Evolutionary conservation across 176 grass and related monocot species (phyloP).

Genomic region (Thalia dealbata): DNA sequence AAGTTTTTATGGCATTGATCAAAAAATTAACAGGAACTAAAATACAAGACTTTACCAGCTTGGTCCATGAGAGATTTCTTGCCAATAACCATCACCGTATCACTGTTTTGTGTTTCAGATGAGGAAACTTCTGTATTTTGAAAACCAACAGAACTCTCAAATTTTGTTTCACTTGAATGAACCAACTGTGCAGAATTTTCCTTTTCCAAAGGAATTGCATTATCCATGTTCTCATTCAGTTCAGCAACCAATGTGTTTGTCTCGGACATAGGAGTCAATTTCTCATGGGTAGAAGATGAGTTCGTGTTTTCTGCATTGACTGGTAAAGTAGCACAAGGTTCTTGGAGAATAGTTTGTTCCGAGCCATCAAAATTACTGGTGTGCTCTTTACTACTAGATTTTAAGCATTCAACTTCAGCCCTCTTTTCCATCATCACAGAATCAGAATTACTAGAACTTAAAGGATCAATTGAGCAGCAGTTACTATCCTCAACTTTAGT

Average conservation of each 20-base stretch:
- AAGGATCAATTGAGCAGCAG: neutral
- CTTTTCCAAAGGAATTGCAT: constrained; percentile 16
- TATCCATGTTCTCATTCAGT: constrained; percentile 9
- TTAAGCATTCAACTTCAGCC: constrained; percentile 17
- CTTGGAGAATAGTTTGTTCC: constrained; percentile 14
- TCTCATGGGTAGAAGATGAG: constrained; percentile 16
- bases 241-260: constrained; percentile 25
- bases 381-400: constrained; percentile 13
- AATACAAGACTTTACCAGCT: constrained; percentile 30
- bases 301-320: constrained; percentile 15
- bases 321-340: constrained; percentile 23
- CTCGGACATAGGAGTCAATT: constrained; percentile 20
- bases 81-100: constrained; percentile 8
- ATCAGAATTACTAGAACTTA: neutral
- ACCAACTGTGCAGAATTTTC: constrained; percentile 8
- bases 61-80: constrained; percentile 32
- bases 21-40: neutral
- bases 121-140: constrained; percentile 16
- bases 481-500: neutral
- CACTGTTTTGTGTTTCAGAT: constrained; percentile 21
- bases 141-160: constrained; percentile 18
- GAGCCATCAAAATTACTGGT: constrained; percentile 26
- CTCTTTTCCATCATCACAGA: neutral
- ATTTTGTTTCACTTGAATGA: constrained; percentile 23
- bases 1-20: too few relatives aligned